A percentile compares a stretch with the other conserved stretches of the same genome.
Conservation (phyloP, 768 basidiomycete genomes). For the Leccinum arenicola region DNA sequence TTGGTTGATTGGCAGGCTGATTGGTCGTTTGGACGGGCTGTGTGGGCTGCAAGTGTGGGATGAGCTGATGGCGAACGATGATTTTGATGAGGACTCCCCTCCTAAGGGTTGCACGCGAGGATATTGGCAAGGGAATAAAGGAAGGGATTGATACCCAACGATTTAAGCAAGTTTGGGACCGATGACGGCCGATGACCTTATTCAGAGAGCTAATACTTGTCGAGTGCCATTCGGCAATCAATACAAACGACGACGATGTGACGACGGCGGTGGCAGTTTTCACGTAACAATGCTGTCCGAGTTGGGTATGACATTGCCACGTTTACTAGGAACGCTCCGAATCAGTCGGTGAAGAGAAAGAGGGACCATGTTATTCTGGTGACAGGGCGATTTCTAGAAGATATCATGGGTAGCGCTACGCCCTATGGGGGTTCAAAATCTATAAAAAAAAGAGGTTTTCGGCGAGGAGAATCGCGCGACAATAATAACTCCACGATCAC, state of each 20-base stretch:
- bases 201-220: neutral
- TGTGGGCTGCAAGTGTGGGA: neutral
- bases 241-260: neutral
- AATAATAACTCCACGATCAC: neutral
- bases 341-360: neutral
- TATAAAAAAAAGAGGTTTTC: neutral
- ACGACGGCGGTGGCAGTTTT: neutral
- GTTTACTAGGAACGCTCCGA: neutral
- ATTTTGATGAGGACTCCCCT: no score
- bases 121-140: neutral
- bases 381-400: neutral
- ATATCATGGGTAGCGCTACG: neutral
- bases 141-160: neutral
- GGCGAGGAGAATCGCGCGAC: neutral
- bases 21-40: neutral
- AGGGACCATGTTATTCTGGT: neutral
- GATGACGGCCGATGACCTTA: neutral
- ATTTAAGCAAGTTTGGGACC: neutral
- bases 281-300: neutral
- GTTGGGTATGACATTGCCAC: neutral
- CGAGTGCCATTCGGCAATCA: neutral
- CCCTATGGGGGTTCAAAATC: neutral
- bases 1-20: neutral
- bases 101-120: neutral
- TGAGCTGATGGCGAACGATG: neutral